These are phyloP conservation scores for Phylloporus sp. DNA, from an alignment of 768 basidiomycete species.

Conservation along the genomic window DNA sequence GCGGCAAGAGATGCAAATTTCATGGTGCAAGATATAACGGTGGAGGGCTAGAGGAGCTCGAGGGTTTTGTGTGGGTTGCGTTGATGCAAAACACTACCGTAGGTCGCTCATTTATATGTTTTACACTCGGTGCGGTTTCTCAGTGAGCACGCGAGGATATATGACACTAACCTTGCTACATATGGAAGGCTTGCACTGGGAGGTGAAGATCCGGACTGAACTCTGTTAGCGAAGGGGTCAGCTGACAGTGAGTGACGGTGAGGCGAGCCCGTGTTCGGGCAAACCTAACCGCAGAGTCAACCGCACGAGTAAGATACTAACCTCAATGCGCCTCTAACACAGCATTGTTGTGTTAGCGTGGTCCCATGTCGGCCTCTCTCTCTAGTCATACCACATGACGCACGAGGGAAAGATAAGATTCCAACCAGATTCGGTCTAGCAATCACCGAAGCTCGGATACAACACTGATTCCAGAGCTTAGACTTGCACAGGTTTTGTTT, in stretches of 20 bases:
- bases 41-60: neutral
- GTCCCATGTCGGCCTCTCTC: too few relatives aligned
- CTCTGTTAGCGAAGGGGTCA: neutral
- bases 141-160: neutral
- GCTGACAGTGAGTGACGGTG: conserved; percentile 1
- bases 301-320: too few relatives aligned
- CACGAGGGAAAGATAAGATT: too few relatives aligned
- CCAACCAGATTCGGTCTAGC: too few relatives aligned
- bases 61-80: neutral
- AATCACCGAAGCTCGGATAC: too few relatives aligned
- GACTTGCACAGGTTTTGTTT: too few relatives aligned
- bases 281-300: neutral
- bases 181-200: conserved; percentile 1
- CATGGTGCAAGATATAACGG: conserved; percentile 19
- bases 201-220: neutral
- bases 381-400: too few relatives aligned
- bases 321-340: too few relatives aligned
- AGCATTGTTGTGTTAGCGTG: too few relatives aligned
- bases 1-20: conserved; percentile 15
- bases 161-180: neutral
- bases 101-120: conserved; percentile 14
- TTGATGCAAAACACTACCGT: neutral
- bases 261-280: neutral
- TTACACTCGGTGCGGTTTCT: neutral
- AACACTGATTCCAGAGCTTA: too few relatives aligned